Evolutionary conservation across 1,284 basidiomycete species (phyloP).

Genomic region (Boletus semigastroideus): DNA sequence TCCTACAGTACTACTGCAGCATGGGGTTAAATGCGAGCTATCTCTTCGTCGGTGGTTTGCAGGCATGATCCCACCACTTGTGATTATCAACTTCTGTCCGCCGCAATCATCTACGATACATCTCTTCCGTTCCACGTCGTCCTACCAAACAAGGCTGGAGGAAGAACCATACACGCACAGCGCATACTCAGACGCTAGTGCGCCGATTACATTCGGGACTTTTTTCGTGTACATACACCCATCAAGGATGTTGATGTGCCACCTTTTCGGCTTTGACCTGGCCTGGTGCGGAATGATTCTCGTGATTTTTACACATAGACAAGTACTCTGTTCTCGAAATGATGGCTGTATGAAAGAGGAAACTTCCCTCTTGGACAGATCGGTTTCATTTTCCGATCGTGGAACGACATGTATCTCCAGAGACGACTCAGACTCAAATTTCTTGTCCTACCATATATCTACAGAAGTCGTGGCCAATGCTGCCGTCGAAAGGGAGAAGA

Average conservation of each 20-base stretch:
- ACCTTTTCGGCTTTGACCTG: conserved; percentile 3
- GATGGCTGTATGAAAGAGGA: neutral
- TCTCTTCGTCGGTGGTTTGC: neutral
- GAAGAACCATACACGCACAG: neutral
- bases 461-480: neutral
- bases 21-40: conserved; percentile 53
- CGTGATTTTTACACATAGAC: neutral
- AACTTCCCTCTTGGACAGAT: neutral
- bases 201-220: neutral
- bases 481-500: neutral
- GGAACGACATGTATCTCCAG: neutral
- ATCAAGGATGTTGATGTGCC: neutral
- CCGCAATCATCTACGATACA: neutral
- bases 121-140: neutral
- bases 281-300: conserved; percentile 4
- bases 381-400: neutral
- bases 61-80: neutral
- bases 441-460: neutral
- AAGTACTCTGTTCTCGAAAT: neutral
- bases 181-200: neutral
- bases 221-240: neutral
- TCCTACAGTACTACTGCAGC: conserved; percentile 61
- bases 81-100: neutral
- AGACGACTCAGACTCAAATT: neutral
- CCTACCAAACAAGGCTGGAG: too few species aligned